Conservation (phyloP, 768 basidiomycete genomes). For the Rhodocollybia butyracea region DNA sequence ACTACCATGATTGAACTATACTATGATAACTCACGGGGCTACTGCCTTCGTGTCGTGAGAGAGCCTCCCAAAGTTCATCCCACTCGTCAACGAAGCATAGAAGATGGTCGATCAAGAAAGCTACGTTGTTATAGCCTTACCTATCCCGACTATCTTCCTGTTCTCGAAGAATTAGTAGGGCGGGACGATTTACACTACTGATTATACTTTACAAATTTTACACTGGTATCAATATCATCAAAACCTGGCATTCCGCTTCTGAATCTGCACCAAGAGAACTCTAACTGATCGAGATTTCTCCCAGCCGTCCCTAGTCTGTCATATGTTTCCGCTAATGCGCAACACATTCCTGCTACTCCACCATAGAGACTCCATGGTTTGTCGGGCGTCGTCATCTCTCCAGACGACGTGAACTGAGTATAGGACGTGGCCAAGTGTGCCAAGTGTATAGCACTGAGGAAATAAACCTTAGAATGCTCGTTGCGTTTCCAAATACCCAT, state of each 20-base stretch:
- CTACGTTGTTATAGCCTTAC: slow-evolving; percentile 7
- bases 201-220: neutral
- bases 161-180: slow-evolving; percentile 4
- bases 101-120: neutral
- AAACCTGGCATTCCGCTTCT: slow-evolving; percentile 10
- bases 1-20: neutral
- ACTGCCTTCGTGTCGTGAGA: neutral
- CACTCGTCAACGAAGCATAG: neutral
- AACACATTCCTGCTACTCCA: slow-evolving; percentile 57
- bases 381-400: slow-evolving; percentile 47
- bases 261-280: slow-evolving; percentile 5
- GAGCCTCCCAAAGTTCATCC: neutral
- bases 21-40: neutral
- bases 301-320: slow-evolving; percentile 7
- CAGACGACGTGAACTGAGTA: slow-evolving; percentile 27
- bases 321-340: slow-evolving; percentile 49
- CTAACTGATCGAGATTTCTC: slow-evolving; percentile 1
- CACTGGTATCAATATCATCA: slow-evolving; percentile 2
- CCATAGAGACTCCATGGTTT: slow-evolving; percentile 56
- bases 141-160: neutral
- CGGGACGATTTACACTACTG: neutral
- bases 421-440: slow-evolving; percentile 41
- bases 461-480: slow-evolving; percentile 18
- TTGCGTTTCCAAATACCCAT: slow-evolving; percentile 25
- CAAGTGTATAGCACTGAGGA: slow-evolving; percentile 43